Conservation (phyloP, 495 filamentous ascomycete species). For the Aspergillus olivimuriae region DNA sequence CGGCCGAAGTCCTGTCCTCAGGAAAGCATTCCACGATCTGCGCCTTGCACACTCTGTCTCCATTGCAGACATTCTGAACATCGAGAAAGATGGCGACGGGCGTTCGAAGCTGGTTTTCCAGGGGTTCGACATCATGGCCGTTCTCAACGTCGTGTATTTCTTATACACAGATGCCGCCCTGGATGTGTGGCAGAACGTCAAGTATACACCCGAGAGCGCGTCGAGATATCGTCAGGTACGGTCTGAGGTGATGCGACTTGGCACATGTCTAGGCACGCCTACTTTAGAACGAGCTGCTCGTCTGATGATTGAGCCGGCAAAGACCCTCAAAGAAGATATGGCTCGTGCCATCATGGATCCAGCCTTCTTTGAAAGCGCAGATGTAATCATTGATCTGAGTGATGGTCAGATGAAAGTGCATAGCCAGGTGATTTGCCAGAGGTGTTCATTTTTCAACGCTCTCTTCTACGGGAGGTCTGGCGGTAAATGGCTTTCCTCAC, state of each 20-base stretch:
- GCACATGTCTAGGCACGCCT: constrained; percentile 56
- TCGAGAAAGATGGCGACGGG: constrained; percentile 46
- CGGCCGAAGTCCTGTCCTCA: constrained; percentile 63
- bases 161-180: constrained; percentile 74
- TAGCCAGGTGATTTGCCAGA: constrained; percentile 67
- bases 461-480: constrained; percentile 80
- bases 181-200: constrained; percentile 76
- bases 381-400: constrained; percentile 71
- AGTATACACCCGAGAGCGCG: constrained; percentile 53
- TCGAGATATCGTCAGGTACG: constrained; percentile 70
- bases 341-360: constrained; percentile 57
- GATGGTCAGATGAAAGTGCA: constrained; percentile 62
- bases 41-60: constrained; percentile 36
- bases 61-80: constrained; percentile 53
- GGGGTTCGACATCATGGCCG: constrained; percentile 63
- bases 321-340: constrained; percentile 61
- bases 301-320: constrained; percentile 58
- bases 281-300: constrained; percentile 69
- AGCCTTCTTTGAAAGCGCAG: constrained; percentile 65
- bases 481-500: constrained; percentile 72
- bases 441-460: constrained; percentile 89
- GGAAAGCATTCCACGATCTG: constrained; percentile 52
- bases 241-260: constrained; percentile 74
- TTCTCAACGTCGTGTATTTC: constrained; percentile 75
- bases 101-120: constrained; percentile 51